Conservation (phyloP, 768 basidiomycete species). For the Tulasnella sp. region DNA sequence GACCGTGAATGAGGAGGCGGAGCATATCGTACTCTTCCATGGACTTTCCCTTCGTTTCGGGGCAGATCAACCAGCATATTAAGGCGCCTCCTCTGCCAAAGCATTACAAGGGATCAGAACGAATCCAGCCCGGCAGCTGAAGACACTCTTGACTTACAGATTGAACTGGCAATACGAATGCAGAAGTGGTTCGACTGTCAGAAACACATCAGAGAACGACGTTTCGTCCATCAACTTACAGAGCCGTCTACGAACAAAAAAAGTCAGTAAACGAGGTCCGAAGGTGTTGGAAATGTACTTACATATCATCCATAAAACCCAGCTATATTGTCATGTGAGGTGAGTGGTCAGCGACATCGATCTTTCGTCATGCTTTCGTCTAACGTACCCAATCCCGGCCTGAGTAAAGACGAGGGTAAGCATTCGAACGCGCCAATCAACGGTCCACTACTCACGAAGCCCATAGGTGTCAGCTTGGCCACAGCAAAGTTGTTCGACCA, state of each 20-base stretch:
- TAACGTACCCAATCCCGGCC: conserved; percentile 5
- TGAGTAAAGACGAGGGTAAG: not conserved
- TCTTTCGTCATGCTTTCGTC: not conserved
- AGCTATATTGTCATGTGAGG: not conserved
- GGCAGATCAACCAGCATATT: conserved; percentile 8
- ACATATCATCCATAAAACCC: conserved; percentile 10
- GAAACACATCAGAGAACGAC: not conserved
- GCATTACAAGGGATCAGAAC: not conserved
- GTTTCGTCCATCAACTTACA: not conserved
- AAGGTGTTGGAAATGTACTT: not conserved
- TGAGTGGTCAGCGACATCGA: not conserved
- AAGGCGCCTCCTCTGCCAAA: not conserved
- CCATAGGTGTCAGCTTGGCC: conserved; percentile 9
- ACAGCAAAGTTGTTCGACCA: conserved; percentile 11
- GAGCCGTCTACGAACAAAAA: not conserved
- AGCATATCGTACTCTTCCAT: conserved; percentile 8
- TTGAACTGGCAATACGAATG: not conserved
- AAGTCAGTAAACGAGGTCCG: not conserved
- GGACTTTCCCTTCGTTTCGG: conserved; percentile 6
- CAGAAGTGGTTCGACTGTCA: not conserved
- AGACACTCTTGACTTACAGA: not conserved
- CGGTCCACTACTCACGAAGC: conserved; percentile 1
- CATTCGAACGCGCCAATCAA: not conserved
- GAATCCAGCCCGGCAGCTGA: not conserved
- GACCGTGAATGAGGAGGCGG: not conserved